Evolutionary conservation across 441 rosid species (phyloP).

Genomic region (Gossypium trilobum): DNA sequence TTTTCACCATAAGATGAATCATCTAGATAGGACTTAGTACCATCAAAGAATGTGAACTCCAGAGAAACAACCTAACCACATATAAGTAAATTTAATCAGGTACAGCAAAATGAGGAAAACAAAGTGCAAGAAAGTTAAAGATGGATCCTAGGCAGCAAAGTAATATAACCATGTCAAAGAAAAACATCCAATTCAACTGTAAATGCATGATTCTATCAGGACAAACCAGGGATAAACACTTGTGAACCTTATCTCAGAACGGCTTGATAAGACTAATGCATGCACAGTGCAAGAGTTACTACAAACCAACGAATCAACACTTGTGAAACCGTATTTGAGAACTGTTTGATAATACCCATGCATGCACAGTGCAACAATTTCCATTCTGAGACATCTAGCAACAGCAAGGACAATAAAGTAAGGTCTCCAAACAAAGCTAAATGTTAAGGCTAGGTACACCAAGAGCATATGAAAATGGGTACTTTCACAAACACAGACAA

Average conservation of each 20-base stretch:
- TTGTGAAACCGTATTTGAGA: neutral
- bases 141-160: constrained; percentile 6
- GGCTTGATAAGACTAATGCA: neutral
- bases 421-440: neutral
- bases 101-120: neutral
- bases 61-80: constrained; percentile 76
- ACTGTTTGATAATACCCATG: neutral
- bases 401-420: neutral
- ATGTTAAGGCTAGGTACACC: neutral
- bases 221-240: constrained; percentile 3
- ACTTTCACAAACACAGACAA: neutral
- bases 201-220: neutral
- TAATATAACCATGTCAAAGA: constrained; percentile 3
- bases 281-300: neutral
- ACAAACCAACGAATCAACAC: neutral
- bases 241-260: neutral
- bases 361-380: neutral
- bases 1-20: constrained; percentile 76
- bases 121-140: constrained; percentile 12
- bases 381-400: neutral
- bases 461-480: neutral
- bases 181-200: neutral
- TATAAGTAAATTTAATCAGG: constrained; percentile 12
- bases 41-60: constrained; percentile 94
- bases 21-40: constrained; percentile 78